Conservation (phyloP, 176 grass and related monocot genomes). For the Coix lacrymajobi region DNA sequence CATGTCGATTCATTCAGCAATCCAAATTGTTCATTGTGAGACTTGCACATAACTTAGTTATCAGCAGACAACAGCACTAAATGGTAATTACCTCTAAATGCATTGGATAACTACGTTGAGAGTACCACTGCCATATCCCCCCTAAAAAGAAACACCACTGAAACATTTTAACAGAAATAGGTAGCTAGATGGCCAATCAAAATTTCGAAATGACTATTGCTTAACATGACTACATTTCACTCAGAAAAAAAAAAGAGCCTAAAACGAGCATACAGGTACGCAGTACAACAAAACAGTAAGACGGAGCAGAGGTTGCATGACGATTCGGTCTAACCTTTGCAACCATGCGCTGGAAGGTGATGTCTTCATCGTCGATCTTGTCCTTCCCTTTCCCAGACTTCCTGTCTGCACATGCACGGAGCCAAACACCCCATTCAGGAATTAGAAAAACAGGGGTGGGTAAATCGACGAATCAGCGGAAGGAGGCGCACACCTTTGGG, state of each 20-base stretch:
- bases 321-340: constrained; percentile 93
- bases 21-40: not conserved
- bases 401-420: constrained; percentile 49
- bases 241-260: not conserved
- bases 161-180: not conserved
- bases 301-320: constrained; percentile 18
- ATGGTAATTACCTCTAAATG: not conserved
- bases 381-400: constrained; percentile 95
- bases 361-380: constrained; percentile 92
- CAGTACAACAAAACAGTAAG: not conserved
- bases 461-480: not conserved
- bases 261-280: not conserved
- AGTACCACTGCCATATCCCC: not conserved
- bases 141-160: no score
- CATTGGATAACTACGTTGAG: not conserved
- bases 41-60: not conserved
- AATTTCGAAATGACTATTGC: not conserved
- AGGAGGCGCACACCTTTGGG: constrained; percentile 65
- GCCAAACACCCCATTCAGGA: not conserved
- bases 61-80: not conserved
- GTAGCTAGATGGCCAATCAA: not conserved
- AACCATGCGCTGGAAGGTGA: constrained; percentile 99
- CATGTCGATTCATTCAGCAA: not conserved
- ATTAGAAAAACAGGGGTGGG: not conserved
- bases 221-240: not conserved